Evolutionary conservation across 169 alveolate species (phyloP).

Genomic region (Plasmodium inui): DNA sequence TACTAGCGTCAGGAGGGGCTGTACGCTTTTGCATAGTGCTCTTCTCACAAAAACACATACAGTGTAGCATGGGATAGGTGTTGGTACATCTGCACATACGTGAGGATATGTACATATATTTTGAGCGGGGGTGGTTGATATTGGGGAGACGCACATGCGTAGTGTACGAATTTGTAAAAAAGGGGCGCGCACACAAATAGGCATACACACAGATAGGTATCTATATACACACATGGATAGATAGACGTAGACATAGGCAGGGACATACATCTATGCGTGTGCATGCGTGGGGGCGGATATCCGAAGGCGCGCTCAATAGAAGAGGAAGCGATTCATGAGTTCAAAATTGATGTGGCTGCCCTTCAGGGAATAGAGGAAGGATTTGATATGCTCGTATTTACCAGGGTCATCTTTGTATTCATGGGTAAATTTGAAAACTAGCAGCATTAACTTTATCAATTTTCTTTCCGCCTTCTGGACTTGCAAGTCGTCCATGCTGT

Average conservation of each 20-base stretch:
- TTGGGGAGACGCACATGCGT: background rate
- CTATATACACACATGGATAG: background rate
- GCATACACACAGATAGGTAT: background rate
- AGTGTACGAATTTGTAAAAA: background rate
- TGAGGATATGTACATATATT: background rate
- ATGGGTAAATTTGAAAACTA: constrained; percentile 63
- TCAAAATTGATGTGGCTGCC: constrained; percentile 58
- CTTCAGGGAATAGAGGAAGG: constrained; percentile 35
- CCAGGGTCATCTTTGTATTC: constrained; percentile 35
- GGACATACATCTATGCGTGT: background rate
- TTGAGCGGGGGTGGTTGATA: background rate
- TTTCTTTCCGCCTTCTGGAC: constrained; percentile 67
- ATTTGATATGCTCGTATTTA: constrained; percentile 56
- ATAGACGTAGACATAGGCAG: background rate
- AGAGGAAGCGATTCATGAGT: constrained; percentile 64
- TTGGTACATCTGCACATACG: background rate
- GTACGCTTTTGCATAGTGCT: background rate
- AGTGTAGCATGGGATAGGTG: background rate
- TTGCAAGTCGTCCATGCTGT: constrained; percentile 54
- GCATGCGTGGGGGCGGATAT: background rate
- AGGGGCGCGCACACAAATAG: background rate
- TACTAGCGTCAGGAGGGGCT: background rate
- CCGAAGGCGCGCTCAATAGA: background rate
- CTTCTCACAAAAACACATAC: background rate
- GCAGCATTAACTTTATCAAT: constrained; percentile 61